These are phyloP conservation scores for Cutaneotrichosporon arboriforme DNA, from an alignment of 1,284 basidiomycete genomes.

Conservation along the genomic window DNA sequence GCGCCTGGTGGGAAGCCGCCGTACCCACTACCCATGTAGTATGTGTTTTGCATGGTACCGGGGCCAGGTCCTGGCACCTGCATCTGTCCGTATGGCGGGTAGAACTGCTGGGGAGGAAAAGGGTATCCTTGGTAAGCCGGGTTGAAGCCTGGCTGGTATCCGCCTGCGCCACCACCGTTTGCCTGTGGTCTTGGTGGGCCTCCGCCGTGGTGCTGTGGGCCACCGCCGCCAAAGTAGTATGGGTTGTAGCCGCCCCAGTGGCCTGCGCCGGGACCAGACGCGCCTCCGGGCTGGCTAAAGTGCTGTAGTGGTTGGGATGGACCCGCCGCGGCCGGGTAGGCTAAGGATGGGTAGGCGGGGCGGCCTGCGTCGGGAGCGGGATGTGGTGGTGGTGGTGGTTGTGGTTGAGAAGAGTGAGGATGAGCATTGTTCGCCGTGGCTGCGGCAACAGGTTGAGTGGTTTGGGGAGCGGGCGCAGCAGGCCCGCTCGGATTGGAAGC, in stretches of 20 bases:
- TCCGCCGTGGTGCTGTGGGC: constrained; percentile 11
- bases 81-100: constrained; percentile 24
- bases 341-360: constrained; percentile 15
- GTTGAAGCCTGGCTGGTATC: constrained; percentile 17
- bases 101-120: constrained; percentile 12
- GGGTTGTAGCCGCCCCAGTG: constrained; percentile 12
- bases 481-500: constrained; percentile 8
- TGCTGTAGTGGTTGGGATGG: constrained; percentile 12
- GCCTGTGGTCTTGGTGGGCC: constrained; percentile 10
- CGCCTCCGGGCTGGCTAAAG: background rate
- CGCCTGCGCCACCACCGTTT: constrained; percentile 10
- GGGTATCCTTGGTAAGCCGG: constrained; percentile 9
- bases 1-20: constrained; percentile 1
- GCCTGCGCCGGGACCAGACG: background rate
- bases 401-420: constrained; percentile 3
- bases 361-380: background rate
- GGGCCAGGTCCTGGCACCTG: constrained; percentile 38
- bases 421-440: background rate
- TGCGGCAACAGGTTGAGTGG: background rate
- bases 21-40: constrained; percentile 14
- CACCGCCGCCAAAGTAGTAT: constrained; percentile 7
- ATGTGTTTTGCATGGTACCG: constrained; percentile 43
- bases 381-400: constrained; percentile 15
- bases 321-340: constrained; percentile 12
- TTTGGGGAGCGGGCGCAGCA: background rate